A percentile compares a stretch with the other conserved stretches of the same genome.
Evolutionary conservation across 164 flowering plant genomes (phyloP).

Genomic region (Nymphaea colorata): DNA sequence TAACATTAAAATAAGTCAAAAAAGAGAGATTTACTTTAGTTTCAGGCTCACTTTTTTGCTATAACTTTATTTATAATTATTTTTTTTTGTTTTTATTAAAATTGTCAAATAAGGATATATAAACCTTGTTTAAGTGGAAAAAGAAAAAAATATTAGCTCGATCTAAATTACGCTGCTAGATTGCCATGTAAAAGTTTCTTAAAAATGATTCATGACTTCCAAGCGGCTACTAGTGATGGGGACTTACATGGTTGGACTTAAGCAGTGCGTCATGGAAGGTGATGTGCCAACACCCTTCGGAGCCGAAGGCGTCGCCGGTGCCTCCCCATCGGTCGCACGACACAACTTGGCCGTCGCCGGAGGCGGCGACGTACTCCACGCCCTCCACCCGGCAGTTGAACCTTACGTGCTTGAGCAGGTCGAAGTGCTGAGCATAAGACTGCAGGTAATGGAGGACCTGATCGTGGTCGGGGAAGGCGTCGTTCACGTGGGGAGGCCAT

Average conservation of each 20-base stretch:
- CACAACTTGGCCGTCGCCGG: conserved; percentile 13
- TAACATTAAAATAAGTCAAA: no score
- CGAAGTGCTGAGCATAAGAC: conserved; percentile 29
- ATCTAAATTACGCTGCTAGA: no score
- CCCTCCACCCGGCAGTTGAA: conserved; percentile 22
- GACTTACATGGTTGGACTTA: conserved; percentile 13
- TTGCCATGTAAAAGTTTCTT: no score
- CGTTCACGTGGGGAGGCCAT: conserved; percentile 42
- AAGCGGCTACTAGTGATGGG: no score
- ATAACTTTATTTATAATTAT: no score
- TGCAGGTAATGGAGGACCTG: conserved; percentile 41
- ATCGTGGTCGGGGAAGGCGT: conserved; percentile 23
- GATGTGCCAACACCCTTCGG: conserved; percentile 24
- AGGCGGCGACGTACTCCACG: conserved; percentile 20
- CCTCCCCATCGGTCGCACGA: conserved; percentile 36
- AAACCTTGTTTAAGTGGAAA: no score
- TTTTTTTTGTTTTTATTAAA: no score
- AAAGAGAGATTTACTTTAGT: no score
- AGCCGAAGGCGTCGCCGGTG: conserved; percentile 22
- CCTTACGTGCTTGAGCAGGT: conserved; percentile 19
- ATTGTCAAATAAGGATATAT: no score
- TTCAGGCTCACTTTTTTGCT: no score
- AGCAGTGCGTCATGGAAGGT: conserved; percentile 15
- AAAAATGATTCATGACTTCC: no score
- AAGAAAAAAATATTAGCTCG: no score